Conservation (phyloP, 306 rosid species). For the Mimosa bimucronata region DNA sequence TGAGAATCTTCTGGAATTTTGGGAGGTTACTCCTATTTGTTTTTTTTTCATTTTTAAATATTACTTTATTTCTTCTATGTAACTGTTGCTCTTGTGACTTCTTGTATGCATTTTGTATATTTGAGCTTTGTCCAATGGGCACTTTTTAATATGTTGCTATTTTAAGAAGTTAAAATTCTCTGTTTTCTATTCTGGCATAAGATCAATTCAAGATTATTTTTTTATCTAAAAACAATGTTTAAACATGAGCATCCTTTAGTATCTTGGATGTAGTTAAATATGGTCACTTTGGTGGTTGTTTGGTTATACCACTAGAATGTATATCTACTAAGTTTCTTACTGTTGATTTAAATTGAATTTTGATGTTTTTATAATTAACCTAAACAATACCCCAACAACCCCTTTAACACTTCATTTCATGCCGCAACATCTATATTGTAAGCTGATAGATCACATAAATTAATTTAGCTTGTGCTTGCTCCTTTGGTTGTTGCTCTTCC, state of each 20-base stretch:
- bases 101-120: conserved; percentile 9
- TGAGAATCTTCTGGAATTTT: conserved; percentile 26
- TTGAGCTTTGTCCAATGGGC: conserved; percentile 27
- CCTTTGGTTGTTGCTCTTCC: conserved; percentile 11
- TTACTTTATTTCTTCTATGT: conserved; percentile 1
- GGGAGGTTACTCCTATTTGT: conserved; percentile 24
- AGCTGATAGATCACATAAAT: neutral
- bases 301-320: neutral
- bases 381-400: neutral
- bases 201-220: neutral
- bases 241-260: neutral
- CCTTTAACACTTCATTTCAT: neutral
- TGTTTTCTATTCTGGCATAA: neutral
- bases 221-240: neutral
- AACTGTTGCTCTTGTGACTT: neutral
- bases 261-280: neutral
- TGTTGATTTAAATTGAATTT: neutral
- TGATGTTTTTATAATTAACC: neutral
- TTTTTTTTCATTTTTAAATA: conserved; percentile 22
- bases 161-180: neutral
- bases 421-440: neutral
- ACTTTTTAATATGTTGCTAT: conserved; percentile 12
- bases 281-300: neutral
- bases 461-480: neutral
- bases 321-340: neutral